Conservation (phyloP, 2,329 filamentous ascomycete species). For the Bimuria novae-zelandiae region DNA sequence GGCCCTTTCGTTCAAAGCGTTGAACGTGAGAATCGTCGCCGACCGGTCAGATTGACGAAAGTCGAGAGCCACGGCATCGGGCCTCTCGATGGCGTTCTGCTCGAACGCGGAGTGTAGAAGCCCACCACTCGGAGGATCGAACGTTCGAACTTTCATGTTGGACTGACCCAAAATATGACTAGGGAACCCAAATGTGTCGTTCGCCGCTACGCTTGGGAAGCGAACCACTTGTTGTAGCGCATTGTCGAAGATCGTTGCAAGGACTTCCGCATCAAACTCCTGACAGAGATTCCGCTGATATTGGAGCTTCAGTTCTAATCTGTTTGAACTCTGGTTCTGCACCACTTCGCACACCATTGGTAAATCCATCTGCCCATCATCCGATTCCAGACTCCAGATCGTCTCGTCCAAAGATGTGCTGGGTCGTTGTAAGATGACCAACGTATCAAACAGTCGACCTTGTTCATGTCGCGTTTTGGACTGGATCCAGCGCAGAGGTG, state of each 20-base stretch:
- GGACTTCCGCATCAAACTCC: constrained; percentile 29
- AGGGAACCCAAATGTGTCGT: constrained; percentile 30
- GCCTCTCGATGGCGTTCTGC: constrained; percentile 32
- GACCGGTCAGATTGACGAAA: constrained; percentile 41
- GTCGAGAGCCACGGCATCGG: constrained; percentile 44
- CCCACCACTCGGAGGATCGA: constrained; percentile 6
- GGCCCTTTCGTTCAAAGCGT: constrained; percentile 33
- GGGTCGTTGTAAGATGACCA: constrained; percentile 77
- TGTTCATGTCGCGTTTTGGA: constrained; percentile 52
- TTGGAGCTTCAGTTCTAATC: constrained; percentile 65
- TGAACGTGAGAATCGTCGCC: constrained; percentile 41
- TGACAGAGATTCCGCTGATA: constrained; percentile 46
- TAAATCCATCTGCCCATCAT: constrained; percentile 69
- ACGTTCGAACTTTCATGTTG: constrained; percentile 24
- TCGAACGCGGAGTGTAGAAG: constrained; percentile 49
- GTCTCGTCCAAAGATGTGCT: constrained; percentile 49
- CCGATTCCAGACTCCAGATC: constrained; percentile 57
- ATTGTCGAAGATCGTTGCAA: constrained; percentile 36
- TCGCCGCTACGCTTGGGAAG: constrained; percentile 24
- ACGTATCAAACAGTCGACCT: constrained; percentile 72
- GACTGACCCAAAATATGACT: constrained; percentile 26
- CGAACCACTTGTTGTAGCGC: constrained; percentile 31
- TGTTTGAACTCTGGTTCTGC: constrained; percentile 59
- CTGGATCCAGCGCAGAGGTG: constrained; percentile 74
- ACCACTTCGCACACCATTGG: constrained; percentile 77